Evolutionary conservation across 2,329 filamentous ascomycete species (phyloP).

Genomic region (Fusarium mexicanum): DNA sequence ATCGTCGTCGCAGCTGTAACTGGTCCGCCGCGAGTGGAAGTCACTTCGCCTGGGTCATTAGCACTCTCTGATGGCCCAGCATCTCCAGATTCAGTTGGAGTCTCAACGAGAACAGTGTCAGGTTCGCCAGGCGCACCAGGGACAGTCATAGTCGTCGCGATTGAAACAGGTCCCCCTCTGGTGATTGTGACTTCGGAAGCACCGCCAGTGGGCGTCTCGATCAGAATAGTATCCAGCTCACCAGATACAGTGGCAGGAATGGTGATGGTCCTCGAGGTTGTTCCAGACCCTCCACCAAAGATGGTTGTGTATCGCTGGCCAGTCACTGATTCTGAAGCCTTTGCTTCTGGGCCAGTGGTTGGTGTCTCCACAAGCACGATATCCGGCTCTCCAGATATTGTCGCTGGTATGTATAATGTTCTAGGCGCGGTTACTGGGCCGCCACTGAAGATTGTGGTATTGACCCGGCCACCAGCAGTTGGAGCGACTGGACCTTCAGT

Average conservation of each 20-base stretch:
- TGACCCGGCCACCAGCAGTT: background rate
- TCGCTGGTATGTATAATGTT: conserved; percentile 7
- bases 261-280: background rate
- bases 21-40: background rate
- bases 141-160: background rate
- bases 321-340: background rate
- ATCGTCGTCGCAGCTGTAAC: background rate
- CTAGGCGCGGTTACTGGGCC: background rate
- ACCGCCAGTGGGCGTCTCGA: conserved; percentile 3
- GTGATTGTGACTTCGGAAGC: background rate
- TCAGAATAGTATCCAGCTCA: conserved; percentile 2
- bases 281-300: background rate
- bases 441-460: conserved; percentile 7
- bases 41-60: background rate
- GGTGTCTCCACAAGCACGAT: conserved; percentile 20
- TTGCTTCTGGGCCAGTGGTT: background rate
- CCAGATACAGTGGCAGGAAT: background rate
- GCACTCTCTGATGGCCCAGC: background rate
- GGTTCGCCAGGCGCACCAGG: background rate
- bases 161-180: background rate
- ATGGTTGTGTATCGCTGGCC: background rate
- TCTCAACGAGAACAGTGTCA: background rate
- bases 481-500: no score
- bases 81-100: background rate
- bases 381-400: background rate